Evolutionary conservation across 1,284 basidiomycete genomes (phyloP).

Genomic region (Lentinula novae-zelandiae): DNA sequence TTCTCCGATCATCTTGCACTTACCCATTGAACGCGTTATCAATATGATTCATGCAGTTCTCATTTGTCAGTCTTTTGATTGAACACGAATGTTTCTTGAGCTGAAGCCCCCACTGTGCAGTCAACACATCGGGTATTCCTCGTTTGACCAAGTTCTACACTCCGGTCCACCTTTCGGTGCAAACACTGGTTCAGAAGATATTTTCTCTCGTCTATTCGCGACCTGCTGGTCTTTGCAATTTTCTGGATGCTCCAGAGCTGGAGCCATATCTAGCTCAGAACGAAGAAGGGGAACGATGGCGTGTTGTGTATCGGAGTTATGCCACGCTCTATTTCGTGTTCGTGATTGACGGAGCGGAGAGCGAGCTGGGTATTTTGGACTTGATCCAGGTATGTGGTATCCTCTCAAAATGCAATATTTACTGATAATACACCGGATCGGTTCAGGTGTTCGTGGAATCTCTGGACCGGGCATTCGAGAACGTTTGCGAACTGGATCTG

Average conservation of each 20-base stretch:
- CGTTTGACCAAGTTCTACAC: slow-evolving; percentile 97
- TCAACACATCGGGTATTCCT: slow-evolving; percentile 86
- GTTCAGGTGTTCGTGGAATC: slow-evolving; percentile 92
- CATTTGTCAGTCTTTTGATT: slow-evolving; percentile 34
- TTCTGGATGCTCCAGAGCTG: slow-evolving; percentile 88
- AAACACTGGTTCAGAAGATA: slow-evolving; percentile 78
- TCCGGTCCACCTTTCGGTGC: slow-evolving; percentile 71
- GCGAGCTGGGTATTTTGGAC: slow-evolving; percentile 94
- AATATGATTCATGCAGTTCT: slow-evolving; percentile 78
- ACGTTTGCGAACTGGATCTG: slow-evolving; percentile 97
- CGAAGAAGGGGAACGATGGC: slow-evolving; percentile 59
- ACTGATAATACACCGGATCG: neutral
- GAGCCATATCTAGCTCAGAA: slow-evolving; percentile 68
- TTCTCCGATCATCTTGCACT: neutral
- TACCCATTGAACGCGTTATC: neutral
- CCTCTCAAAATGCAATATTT: neutral
- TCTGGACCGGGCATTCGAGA: slow-evolving; percentile 93
- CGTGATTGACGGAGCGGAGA: slow-evolving; percentile 93
- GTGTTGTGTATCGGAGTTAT: slow-evolving; percentile 82
- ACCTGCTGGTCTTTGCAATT: slow-evolving; percentile 82
- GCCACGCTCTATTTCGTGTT: slow-evolving; percentile 98
- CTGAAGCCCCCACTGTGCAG: slow-evolving; percentile 33
- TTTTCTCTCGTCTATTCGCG: slow-evolving; percentile 80
- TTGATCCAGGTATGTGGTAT: slow-evolving; percentile 81
- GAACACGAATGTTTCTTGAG: slow-evolving; percentile 12